A percentile compares a stretch with the other conserved stretches of the same genome.
phyloP scores from a whole-genome alignment of 208 protist species.

The Trypanosoma avium region DNA sequence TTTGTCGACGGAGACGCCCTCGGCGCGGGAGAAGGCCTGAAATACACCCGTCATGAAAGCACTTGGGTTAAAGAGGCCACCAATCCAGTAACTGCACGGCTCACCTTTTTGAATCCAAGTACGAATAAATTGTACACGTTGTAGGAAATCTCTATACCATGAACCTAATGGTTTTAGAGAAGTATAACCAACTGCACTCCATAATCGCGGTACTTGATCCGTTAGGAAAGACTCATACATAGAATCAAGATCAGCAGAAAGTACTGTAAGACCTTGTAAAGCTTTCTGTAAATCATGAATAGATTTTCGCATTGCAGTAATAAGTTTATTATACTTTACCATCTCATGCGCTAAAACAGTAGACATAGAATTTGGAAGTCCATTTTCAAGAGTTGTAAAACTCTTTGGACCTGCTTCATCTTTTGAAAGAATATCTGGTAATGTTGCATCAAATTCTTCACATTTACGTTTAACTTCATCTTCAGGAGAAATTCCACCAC shows the following conservation, averaged over 20 bases:
- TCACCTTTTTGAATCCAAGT: slow-evolving; percentile 93
- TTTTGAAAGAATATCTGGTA: slow-evolving; percentile 63
- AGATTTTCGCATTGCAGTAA: slow-evolving; percentile 84
- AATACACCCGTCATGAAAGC: slow-evolving; percentile 98
- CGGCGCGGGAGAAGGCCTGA: slow-evolving; percentile 94
- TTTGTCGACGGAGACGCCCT: slow-evolving; percentile 96
- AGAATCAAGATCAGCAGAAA: slow-evolving; percentile 94
- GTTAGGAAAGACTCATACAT: slow-evolving; percentile 95
- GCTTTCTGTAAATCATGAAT: slow-evolving; percentile 94
- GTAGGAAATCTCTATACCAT: slow-evolving; percentile 96
- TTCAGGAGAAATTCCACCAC: slow-evolving; percentile 50
- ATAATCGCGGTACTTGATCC: slow-evolving; percentile 95
- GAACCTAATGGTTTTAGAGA: slow-evolving; percentile 96
- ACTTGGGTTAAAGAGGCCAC: slow-evolving; percentile 98
- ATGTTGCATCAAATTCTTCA: slow-evolving; percentile 81
- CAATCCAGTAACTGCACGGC: slow-evolving; percentile 94
- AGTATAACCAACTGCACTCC: slow-evolving; percentile 93
- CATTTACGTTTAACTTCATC: slow-evolving; percentile 92
- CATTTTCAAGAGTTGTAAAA: slow-evolving; percentile 90
- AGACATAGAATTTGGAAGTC: slow-evolving; percentile 95
- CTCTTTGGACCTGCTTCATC: slow-evolving; percentile 87
- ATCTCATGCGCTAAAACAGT: slow-evolving; percentile 96
- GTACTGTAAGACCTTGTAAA: slow-evolving; percentile 96
- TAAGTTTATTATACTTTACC: slow-evolving; percentile 96
- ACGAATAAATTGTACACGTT: slow-evolving; percentile 93